phyloP scores from a whole-genome alignment of 345 rosid genomes.

The Diplotaxis tenuifolia region DNA sequence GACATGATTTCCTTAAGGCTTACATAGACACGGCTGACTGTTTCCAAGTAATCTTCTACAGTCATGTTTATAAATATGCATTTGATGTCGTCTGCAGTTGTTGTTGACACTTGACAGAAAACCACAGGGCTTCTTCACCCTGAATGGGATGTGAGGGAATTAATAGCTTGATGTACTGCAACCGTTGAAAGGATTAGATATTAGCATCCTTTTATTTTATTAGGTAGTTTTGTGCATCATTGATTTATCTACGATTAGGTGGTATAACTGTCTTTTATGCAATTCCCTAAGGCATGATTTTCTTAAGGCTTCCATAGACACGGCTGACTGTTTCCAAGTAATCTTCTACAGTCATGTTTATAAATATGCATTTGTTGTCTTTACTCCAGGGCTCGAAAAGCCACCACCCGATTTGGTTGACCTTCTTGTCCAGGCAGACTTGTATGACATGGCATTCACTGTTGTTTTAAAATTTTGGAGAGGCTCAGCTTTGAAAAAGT shows the following conservation, averaged over 20 bases:
- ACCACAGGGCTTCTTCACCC: neutral
- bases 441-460: conserved; percentile 86
- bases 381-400: conserved; percentile 47
- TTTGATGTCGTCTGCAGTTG: too few species aligned
- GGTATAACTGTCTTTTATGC: conserved; percentile 8
- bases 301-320: conserved; percentile 1
- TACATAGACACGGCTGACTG: neutral
- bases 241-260: conserved; percentile 2
- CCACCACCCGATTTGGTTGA: conserved; percentile 72
- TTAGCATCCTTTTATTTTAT: conserved; percentile 1
- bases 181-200: conserved; percentile 8
- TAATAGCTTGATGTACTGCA: conserved; percentile 3
- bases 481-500: conserved; percentile 75
- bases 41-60: conserved; percentile 12
- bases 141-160: conserved; percentile 4
- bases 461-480: conserved; percentile 78
- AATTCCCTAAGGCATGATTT: conserved; percentile 15
- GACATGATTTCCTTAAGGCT: conserved; percentile 16
- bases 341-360: conserved; percentile 1
- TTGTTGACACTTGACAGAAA: conserved; percentile 20
- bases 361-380: conserved; percentile 20
- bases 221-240: conserved; percentile 18
- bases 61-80: conserved; percentile 5
- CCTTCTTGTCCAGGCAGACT: conserved; percentile 65
- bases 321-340: conserved; percentile 9